phyloP scores from a whole-genome alignment of 345 rosid species.

The Draba incana region DNA sequence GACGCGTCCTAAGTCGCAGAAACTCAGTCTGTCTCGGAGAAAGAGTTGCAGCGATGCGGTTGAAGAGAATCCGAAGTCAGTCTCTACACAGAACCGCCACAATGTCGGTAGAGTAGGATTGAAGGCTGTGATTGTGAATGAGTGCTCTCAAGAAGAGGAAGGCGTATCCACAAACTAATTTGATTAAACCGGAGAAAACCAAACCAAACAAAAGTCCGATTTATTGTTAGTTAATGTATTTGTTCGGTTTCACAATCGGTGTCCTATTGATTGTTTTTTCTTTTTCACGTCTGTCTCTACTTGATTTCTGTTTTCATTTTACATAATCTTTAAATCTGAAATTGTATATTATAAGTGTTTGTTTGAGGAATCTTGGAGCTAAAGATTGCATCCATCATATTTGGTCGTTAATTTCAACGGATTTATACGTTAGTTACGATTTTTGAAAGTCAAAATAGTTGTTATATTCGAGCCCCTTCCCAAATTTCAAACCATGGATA shows the following conservation, averaged over 20 bases:
- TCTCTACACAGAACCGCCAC: constrained; percentile 59
- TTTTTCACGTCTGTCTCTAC: constrained; percentile 34
- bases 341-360: constrained; percentile 27
- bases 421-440: background rate
- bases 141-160: constrained; percentile 14
- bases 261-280: constrained; percentile 21
- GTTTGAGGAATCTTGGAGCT: constrained; percentile 18
- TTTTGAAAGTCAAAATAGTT: too few species aligned
- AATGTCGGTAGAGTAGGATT: constrained; percentile 47
- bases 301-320: constrained; percentile 31
- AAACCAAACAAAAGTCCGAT: background rate
- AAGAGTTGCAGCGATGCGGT: constrained; percentile 74
- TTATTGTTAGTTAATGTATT: constrained; percentile 5
- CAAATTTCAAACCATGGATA: background rate
- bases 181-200: constrained; percentile 7
- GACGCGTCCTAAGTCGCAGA: constrained; percentile 77
- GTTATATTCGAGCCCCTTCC: background rate
- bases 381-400: constrained; percentile 15
- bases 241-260: constrained; percentile 4
- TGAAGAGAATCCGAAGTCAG: constrained; percentile 54
- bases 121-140: constrained; percentile 19
- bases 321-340: constrained; percentile 26
- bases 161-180: constrained; percentile 1
- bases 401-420: background rate
- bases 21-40: constrained; percentile 55